Conservation (phyloP, 495 filamentous ascomycete genomes). For the Articulospora tetracladia region DNA sequence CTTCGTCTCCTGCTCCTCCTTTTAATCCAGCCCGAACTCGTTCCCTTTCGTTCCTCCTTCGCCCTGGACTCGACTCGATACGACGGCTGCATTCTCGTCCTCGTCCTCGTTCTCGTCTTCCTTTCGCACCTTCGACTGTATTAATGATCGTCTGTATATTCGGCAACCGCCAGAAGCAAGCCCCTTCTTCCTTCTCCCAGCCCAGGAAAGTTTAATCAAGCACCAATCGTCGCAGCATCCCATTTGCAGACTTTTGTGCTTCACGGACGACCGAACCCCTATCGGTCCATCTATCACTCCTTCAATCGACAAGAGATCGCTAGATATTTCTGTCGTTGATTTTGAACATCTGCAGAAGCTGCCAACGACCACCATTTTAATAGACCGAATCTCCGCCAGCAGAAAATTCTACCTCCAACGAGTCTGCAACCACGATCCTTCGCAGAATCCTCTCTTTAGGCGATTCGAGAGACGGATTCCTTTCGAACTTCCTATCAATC, state of each 20-base stretch:
- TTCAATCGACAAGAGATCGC: slow-evolving; percentile 10
- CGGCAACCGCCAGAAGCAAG: slow-evolving; percentile 17
- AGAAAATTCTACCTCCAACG: not conserved
- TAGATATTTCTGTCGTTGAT: slow-evolving; percentile 6
- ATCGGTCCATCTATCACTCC: slow-evolving; percentile 20
- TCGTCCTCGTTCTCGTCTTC: slow-evolving; percentile 28
- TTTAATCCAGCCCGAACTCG: slow-evolving; percentile 5
- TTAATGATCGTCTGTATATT: slow-evolving; percentile 56
- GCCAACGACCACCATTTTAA: slow-evolving; percentile 13
- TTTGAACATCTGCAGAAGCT: slow-evolving; percentile 6
- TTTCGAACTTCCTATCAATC: not conserved
- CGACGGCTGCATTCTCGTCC: slow-evolving; percentile 24
- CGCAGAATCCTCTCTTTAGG: not conserved
- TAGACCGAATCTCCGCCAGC: slow-evolving; percentile 14
- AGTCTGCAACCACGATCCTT: slow-evolving; percentile 14
- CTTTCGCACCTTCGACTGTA: slow-evolving; percentile 40
- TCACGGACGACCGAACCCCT: slow-evolving; percentile 26
- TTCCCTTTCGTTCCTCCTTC: slow-evolving; percentile 22
- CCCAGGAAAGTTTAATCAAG: slow-evolving; percentile 22
- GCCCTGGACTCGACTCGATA: slow-evolving; percentile 21
- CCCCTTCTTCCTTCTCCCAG: slow-evolving; percentile 8
- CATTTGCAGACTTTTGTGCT: slow-evolving; percentile 13
- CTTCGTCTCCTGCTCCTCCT: slow-evolving; percentile 19
- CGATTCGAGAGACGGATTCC: slow-evolving; percentile 5
- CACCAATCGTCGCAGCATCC: slow-evolving; percentile 16